phyloP scores from a whole-genome alignment of 108 stramenopile species.

The Cyclotella baltica region DNA sequence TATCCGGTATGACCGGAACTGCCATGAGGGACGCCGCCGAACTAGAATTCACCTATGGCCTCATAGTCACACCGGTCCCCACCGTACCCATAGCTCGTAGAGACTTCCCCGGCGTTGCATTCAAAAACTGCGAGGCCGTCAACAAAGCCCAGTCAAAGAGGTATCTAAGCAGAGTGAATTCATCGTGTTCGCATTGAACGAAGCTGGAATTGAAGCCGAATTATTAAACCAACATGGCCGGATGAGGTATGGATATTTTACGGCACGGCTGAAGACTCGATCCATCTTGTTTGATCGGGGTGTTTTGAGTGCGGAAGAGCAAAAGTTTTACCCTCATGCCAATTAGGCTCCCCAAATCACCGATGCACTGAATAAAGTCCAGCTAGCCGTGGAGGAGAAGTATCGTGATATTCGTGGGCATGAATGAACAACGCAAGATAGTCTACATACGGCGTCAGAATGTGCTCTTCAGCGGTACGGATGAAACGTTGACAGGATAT shows the following conservation, averaged over 20 bases:
- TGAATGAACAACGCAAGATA: constrained; percentile 79
- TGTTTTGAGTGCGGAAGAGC: constrained; percentile 66
- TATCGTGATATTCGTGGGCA: constrained; percentile 86
- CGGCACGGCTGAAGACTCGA: constrained; percentile 81
- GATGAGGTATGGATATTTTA: constrained; percentile 96
- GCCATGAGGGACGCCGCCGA: constrained; percentile 91
- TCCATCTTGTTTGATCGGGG: constrained; percentile 73
- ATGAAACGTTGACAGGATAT: constrained; percentile 73
- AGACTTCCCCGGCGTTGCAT: constrained; percentile 94
- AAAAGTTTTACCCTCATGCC: constrained; percentile 85
- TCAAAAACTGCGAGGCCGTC: constrained; percentile 90
- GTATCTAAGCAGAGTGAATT: constrained; percentile 84
- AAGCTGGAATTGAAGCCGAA: constrained; percentile 84
- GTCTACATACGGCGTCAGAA: constrained; percentile 75
- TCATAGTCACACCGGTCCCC: constrained; percentile 87
- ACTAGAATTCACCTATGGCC: constrained; percentile 85
- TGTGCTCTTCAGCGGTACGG: constrained; percentile 66
- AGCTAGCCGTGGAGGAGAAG: constrained; percentile 86
- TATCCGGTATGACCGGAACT: constrained; percentile 96
- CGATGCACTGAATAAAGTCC: constrained; percentile 86
- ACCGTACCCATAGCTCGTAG: constrained; percentile 94
- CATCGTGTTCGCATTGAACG: constrained; percentile 77
- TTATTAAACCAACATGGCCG: constrained; percentile 98
- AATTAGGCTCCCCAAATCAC: constrained; percentile 86
- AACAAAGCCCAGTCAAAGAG: constrained; percentile 84